These are phyloP conservation scores for Hamigera avellanea DNA, from an alignment of 495 filamentous ascomycete genomes.

Conservation along the genomic window DNA sequence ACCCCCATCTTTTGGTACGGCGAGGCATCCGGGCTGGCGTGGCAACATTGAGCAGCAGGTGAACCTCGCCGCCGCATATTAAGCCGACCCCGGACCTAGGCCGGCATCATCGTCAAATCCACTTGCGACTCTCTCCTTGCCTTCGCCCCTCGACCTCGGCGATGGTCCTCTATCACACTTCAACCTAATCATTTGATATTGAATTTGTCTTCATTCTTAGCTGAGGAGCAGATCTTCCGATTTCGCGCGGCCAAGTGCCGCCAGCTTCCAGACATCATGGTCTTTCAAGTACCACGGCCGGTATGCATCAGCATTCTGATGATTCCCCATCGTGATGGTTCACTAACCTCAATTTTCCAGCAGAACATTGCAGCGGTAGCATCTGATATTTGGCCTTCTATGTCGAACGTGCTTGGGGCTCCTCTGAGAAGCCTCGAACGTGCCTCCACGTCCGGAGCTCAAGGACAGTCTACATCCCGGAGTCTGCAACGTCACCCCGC, in stretches of 20 bases:
- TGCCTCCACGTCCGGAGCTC: conserved; percentile 4
- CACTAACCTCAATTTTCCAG: neutral
- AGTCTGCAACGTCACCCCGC: conserved; percentile 7
- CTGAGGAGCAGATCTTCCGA: conserved; percentile 11
- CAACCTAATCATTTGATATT: conserved; percentile 3
- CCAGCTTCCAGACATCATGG: conserved; percentile 32
- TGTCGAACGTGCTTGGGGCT: conserved; percentile 27
- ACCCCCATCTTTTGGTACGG: conserved; percentile 9
- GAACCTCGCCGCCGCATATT: conserved; percentile 22
- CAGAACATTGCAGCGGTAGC: conserved; percentile 29
- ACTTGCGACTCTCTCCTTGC: conserved; percentile 6
- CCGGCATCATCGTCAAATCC: conserved; percentile 10
- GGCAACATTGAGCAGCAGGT: conserved; percentile 14
- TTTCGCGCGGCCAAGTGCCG: conserved; percentile 31
- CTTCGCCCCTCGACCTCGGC: conserved; percentile 9
- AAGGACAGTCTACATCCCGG: conserved; percentile 11
- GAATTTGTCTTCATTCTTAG: conserved; percentile 1
- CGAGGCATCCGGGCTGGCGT: conserved; percentile 8
- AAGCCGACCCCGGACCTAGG: conserved; percentile 7
- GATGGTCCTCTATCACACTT: conserved; percentile 17
- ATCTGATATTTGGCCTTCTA: conserved; percentile 33
- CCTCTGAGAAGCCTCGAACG: conserved; percentile 23
- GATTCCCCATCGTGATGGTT: too few relatives aligned
- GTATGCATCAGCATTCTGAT: conserved; percentile 16
- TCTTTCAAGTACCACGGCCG: conserved; percentile 33